Evolutionary conservation across 139 green algal species (phyloP), one percentile per base, ranked within the genome.

Genomic region (Coelastrella sp.): DNA sequence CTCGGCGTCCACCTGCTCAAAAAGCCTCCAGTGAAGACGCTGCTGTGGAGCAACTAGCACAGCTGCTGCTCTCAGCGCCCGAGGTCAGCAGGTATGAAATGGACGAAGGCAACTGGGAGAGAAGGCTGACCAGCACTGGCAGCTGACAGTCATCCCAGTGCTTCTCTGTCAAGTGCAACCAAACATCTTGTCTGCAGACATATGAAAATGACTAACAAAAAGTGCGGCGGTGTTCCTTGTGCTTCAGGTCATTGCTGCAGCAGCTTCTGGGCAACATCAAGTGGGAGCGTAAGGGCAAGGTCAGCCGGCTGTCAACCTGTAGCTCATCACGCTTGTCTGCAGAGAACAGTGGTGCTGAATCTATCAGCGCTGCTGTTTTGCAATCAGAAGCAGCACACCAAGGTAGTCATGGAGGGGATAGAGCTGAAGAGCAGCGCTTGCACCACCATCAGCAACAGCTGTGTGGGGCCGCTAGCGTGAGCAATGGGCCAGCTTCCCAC

Each of bases 11-110:
- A 9, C 96, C 96, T 8, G 94, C 92, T 15, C 93, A 88, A 25
- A 92, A 92, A 8, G 49, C 92, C 24, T 91, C 78, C 25, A 84
- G 79, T 0, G 95, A 98, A 91, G 96, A 98, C 65, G 91, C 92
- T 7, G 94, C 95, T 10, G 96, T 96, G 89, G 95, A 98, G 89
- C 88, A 89, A 8, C 88, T 98, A 60, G 91, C 95, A 7, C 96
- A 98, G 89, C 81, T 95, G 88, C 78, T 93, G 84, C 22, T 87
- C 65, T 56, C 68, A 25, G 78, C 70, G 17, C 87, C 87, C 8
- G 87, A 87, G 24, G 87, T 80, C 49, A 88, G 84, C 84, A 24
- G 82, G 74, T 59, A 19, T 11, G 68, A 24, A 27, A 3, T 76
- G 68, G 10, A 4, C 4, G 15, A 24, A 10, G 8, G 19, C 68